Conservation (phyloP, 2,329 filamentous ascomycete genomes). For the Chaetomiaceae sp. region DNA sequence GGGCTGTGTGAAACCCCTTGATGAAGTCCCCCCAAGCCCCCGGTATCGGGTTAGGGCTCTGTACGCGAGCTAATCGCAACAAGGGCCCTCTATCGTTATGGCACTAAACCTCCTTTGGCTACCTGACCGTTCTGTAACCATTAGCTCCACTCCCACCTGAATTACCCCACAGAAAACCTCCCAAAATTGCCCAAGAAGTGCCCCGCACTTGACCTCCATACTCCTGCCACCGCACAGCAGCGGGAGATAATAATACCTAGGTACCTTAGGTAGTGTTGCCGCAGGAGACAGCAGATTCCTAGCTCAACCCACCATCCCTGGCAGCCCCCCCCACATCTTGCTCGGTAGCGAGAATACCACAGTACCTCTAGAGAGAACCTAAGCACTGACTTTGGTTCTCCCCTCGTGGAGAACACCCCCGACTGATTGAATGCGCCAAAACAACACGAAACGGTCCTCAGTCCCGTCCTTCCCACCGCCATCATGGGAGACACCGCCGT, state of each 20-base stretch:
- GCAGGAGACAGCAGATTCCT: neutral
- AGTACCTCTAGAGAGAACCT: neutral
- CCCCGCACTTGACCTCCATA: conserved; percentile 23
- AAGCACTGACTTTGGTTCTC: conserved; percentile 9
- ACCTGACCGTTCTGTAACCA: too few relatives aligned
- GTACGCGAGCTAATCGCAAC: too few relatives aligned
- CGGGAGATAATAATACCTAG: neutral
- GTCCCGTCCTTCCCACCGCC: conserved; percentile 15
- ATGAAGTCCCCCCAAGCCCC: too few relatives aligned
- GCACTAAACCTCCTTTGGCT: too few relatives aligned
- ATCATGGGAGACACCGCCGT: conserved; percentile 43
- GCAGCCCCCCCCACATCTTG: too few relatives aligned
- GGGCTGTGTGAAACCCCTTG: too few relatives aligned
- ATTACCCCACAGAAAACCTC: conserved; percentile 21
- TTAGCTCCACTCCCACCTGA: neutral
- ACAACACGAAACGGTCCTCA: conserved; percentile 11
- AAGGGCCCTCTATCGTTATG: too few relatives aligned
- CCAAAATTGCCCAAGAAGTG: conserved; percentile 19
- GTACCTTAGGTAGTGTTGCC: too few relatives aligned
- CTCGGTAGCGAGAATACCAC: too few relatives aligned
- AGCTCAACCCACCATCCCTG: conserved; percentile 8
- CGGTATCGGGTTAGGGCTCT: too few relatives aligned
- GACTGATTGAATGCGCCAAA: conserved; percentile 17
- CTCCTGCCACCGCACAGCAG: neutral
- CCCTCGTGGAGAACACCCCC: conserved; percentile 12